Base-by-base conservation (phyloP, 1,139 yeast genomes). In the Magnusiomyces tetraspermus region DNA sequence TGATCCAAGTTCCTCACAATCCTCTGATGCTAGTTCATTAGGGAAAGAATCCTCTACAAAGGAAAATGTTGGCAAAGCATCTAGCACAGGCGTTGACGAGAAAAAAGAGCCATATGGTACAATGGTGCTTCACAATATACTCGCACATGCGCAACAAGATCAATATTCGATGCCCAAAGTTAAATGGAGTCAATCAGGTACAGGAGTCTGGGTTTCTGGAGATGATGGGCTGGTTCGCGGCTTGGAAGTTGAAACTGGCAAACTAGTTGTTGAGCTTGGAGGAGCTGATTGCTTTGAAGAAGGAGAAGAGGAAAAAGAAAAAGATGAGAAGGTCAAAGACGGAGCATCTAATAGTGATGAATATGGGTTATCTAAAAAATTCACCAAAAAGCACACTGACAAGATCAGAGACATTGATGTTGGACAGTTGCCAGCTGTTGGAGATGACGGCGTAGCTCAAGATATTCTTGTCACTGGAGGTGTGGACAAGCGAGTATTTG, bases 141-240 rank as follows among this genome's bases (percentile, higher is more conserved):
- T 44, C 1, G 50, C 50, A n/a, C 48, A 54, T 21, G 53, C 54
- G 11, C 54, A 51, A 21, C 53, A 54, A 26, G 53, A 49, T 28
- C 21, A 47, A 33, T 49, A 44, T 26, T 51, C 54, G 4, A 40
- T 36, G 21, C 54, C 56, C 17, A 42, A 41, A 10, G 31, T 52
- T 21, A 28, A 17, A 22, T 57, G 54, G 54, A 51, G 56, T 28
- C 19, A 24, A 4, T 48, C 47, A 15, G 53, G 56, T 2, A 54
- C 50, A 48, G 92, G 90, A 0, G 57, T 84, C 0, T 79, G 90
- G 83, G 72, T 83, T 0, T 74, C 80, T 48, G 83, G 87, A 6
- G 92, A 84, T 60, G 86, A 81, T 60, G 94, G 94, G 0, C 57
- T 70, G 0, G 65, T 83, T n/a, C 63, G 87, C 49, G 90, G 63